Evolutionary conservation across 495 filamentous ascomycete species (phyloP).

Genomic region (Neurospora sp.): DNA sequence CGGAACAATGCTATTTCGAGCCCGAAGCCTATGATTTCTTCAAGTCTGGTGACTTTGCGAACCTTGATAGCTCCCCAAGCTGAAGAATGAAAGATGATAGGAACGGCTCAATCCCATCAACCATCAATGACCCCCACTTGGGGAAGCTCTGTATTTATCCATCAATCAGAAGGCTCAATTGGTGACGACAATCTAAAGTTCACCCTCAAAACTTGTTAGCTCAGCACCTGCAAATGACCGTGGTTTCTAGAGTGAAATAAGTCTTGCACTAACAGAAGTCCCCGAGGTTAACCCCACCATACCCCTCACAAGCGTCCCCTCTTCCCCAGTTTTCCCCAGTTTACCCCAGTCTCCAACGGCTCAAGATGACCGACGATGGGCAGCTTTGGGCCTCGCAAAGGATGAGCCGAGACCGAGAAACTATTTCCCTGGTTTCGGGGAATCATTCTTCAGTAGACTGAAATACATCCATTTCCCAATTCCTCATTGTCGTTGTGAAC

Average conservation of each 20-base stretch:
- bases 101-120: not conserved
- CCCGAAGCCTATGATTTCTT: not conserved
- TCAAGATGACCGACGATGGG: not conserved
- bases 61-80: not conserved
- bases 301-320: not conserved
- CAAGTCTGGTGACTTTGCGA: not conserved
- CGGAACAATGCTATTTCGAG: too few species aligned
- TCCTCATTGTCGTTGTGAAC: conserved; percentile 5
- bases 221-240: not conserved
- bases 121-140: not conserved
- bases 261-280: not conserved
- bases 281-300: conserved; percentile 7
- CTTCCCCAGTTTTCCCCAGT: not conserved
- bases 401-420: not conserved
- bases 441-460: not conserved
- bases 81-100: not conserved
- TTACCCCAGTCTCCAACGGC: not conserved
- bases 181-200: not conserved
- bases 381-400: not conserved
- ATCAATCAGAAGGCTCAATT: conserved; percentile 21
- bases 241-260: too few species aligned
- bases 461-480: not conserved
- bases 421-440: not conserved
- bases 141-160: conserved; percentile 17
- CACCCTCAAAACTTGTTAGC: not conserved